Conservation (phyloP, 2,329 filamentous ascomycete species). For the Ascochyta viciae-villosae region DNA sequence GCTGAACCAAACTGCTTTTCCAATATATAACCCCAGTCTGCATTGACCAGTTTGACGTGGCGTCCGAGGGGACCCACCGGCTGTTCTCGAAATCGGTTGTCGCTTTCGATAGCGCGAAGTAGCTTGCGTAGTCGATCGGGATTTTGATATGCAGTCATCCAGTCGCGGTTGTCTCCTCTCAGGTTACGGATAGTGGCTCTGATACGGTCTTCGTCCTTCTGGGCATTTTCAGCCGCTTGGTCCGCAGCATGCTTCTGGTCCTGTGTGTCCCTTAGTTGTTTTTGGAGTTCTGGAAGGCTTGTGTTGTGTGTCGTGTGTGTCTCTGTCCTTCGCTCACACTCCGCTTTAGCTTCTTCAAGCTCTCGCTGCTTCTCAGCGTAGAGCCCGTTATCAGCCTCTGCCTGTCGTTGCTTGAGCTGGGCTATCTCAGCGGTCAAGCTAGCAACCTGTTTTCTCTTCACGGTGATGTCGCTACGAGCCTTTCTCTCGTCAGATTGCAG, state of each 20-base stretch:
- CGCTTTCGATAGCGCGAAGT: constrained; percentile 71
- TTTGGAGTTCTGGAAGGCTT: constrained; percentile 45
- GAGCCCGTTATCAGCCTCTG: constrained; percentile 70
- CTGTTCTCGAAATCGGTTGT: constrained; percentile 70
- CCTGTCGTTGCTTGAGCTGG: constrained; percentile 67
- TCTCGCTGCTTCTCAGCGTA: constrained; percentile 67
- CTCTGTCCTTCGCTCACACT: constrained; percentile 54
- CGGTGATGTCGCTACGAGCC: constrained; percentile 66
- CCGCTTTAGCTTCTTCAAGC: constrained; percentile 64
- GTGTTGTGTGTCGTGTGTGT: constrained; percentile 52
- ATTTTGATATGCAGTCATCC: constrained; percentile 68
- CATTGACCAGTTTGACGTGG: constrained; percentile 76
- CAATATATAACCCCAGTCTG: constrained; percentile 82
- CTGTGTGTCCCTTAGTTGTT: constrained; percentile 45
- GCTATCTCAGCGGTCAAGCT: constrained; percentile 56
- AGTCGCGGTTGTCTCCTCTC: constrained; percentile 62
- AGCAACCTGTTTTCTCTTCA: constrained; percentile 54
- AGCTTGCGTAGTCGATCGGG: constrained; percentile 65
- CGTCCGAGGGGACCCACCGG: constrained; percentile 86
- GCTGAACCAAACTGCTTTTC: constrained; percentile 76
- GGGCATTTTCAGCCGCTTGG: constrained; percentile 38
- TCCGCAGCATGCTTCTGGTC: constrained; percentile 25
- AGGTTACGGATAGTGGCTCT: constrained; percentile 62
- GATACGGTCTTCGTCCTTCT: constrained; percentile 61
- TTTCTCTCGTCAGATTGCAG: constrained; percentile 68